Percentiles rank a stretch among this genome's conserved stretches.
phyloP scores from a whole-genome alignment of 2,329 filamentous ascomycete genomes.

The Trichophyton benhamiae region DNA sequence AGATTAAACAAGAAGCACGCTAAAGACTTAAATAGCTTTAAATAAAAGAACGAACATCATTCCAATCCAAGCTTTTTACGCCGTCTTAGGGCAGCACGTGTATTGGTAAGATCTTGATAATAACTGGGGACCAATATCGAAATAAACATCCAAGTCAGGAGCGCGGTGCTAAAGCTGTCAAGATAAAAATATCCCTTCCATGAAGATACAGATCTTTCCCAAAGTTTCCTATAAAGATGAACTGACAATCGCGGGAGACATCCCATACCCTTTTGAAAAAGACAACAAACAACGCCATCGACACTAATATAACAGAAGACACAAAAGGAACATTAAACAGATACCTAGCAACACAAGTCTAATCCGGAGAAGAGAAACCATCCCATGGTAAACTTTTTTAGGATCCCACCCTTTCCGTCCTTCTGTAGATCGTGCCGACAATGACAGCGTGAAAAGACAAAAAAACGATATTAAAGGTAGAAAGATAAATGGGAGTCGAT shows the following conservation, averaged over 20 bases:
- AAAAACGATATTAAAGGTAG: not conserved
- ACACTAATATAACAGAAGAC: not conserved
- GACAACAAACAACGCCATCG: not conserved
- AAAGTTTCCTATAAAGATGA: not conserved
- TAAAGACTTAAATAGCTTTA: not conserved
- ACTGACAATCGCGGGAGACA: not conserved
- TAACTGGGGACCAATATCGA: not conserved
- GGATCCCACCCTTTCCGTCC: slow-evolving; percentile 1
- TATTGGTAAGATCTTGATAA: not conserved
- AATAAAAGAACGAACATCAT: not conserved
- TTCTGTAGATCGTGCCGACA: slow-evolving; percentile 1
- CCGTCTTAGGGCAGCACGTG: not conserved
- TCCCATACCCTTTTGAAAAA: not conserved
- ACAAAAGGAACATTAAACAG: not conserved
- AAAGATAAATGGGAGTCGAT: not conserved
- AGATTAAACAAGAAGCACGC: not conserved
- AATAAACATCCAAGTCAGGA: not conserved
- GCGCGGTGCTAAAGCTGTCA: not conserved
- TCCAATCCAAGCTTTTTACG: not conserved
- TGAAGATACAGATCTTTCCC: slow-evolving; percentile 1
- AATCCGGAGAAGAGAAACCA: not conserved
- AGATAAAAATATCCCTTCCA: not conserved
- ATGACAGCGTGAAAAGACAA: not conserved
- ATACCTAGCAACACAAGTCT: slow-evolving; percentile 4
- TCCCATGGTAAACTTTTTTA: slow-evolving; percentile 3